Base-by-base conservation (phyloP, 1,139 yeast genomes). In the Casaregolazyma suthepensis region DNA sequence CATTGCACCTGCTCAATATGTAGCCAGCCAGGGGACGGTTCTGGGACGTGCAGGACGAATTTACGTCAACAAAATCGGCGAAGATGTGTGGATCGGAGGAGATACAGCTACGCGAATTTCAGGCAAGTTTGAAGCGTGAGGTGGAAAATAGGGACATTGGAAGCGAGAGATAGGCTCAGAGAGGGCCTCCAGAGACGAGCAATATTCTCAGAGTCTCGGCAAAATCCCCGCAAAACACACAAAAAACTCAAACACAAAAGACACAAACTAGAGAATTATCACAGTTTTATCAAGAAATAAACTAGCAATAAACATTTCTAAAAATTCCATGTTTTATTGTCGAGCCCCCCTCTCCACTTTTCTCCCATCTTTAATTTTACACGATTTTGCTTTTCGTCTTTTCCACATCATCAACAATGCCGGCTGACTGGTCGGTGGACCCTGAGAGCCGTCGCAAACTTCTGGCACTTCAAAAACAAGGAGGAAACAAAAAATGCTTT, bases 391-490 rank as follows among this genome's bases (percentile, higher is more conserved):
- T 15, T 35, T 35, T 35, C 17, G 17, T 13, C 40, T 15, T 15
- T 35, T n/a, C 40, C 40, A 49, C 35, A n/a, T 46, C 48, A 31
- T 20, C 42, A 13, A 10, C 22, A 47, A 18, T 60, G 64, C 56
- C 62, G 26, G 64, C 69, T 40, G 83, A 80, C 55, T 82, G 87
- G 96, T 83, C 91, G 40, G 90, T 89, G 58, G 95, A 89, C 69
- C 96, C 96, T 26, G 96, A 88, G 64, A 85, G 88, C 56, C 83
- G 96, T 68, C 81, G 96, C 67, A 85, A 88, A 70, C 78, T 91
- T 55, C 75, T 90, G 60, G 81, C 82, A 46, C 74, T 90, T 59
- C 97, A 91, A 66, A 89, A 89, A 69, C 75, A 76, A 49, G 96
- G 93, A 46, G 83, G 77, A 20, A 91, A 91, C 76, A 88, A 87